Percentiles rank a stretch among this genome's conserved stretches.
Evolutionary conservation across 1,284 basidiomycete genomes (phyloP).

Genomic region (Singerocomus inundabilis): DNA sequence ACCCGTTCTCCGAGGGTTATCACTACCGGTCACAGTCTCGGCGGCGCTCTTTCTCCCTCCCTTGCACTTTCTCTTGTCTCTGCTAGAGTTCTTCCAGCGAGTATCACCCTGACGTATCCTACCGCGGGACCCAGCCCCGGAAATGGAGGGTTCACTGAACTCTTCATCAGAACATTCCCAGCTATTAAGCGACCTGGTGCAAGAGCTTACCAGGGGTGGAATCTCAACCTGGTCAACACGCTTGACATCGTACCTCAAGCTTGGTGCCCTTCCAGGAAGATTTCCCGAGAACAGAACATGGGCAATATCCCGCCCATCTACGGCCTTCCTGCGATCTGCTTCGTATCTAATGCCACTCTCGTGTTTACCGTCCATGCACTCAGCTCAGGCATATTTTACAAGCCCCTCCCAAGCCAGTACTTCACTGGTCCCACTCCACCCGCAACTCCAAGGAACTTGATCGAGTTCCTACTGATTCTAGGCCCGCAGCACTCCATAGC

Average conservation of each 20-base stretch:
- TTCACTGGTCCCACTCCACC: not conserved
- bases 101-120: too few species aligned
- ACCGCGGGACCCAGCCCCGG: too few species aligned
- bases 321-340: not conserved
- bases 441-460: not conserved
- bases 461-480: not conserved
- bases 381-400: constrained; percentile 2
- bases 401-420: constrained; percentile 9
- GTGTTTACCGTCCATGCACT: not conserved
- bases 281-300: too few species aligned
- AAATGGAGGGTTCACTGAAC: constrained; percentile 6
- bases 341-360: not conserved
- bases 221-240: constrained; percentile 15
- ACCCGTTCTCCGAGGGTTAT: not conserved
- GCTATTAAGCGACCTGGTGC: not conserved
- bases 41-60: too few species aligned
- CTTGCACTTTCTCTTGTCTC: constrained; percentile 11
- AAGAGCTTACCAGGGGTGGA: constrained; percentile 12
- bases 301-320: too few species aligned
- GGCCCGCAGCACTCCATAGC: not conserved
- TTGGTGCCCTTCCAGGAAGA: too few species aligned
- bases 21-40: too few species aligned
- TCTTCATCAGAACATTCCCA: constrained; percentile 7
- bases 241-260: too few species aligned
- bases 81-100: not conserved